Evolutionary conservation across 352 stramenopile species (phyloP).

Genomic region (Globisporangium okanoganense): DNA sequence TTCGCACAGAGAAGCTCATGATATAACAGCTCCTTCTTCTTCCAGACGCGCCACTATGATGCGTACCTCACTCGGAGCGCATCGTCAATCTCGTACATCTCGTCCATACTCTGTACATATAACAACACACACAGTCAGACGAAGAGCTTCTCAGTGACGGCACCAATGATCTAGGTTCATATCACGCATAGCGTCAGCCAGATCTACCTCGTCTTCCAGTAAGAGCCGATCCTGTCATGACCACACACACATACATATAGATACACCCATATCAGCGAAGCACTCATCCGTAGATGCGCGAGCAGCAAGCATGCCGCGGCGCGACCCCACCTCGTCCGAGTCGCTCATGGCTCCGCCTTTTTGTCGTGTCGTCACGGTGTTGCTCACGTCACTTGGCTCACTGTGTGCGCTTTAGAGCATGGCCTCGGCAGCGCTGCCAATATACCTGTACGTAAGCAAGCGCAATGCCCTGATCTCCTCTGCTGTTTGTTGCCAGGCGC

Average conservation of each 20-base stretch:
- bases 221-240: constrained; percentile 30
- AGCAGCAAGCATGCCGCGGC: neutral
- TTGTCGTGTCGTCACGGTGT: neutral
- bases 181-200: neutral
- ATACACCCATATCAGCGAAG: neutral
- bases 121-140: neutral
- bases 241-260: neutral
- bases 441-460: neutral
- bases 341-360: constrained; percentile 33
- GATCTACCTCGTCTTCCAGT: constrained; percentile 43
- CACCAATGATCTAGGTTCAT: neutral
- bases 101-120: constrained; percentile 62
- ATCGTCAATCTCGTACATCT: constrained; percentile 62
- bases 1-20: neutral
- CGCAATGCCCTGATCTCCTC: neutral
- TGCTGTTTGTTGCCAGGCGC: neutral
- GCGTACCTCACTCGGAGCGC: constrained; percentile 45
- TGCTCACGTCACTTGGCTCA: neutral
- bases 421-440: neutral
- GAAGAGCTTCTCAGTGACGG: neutral
- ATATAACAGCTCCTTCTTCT: neutral
- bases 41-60: too few species aligned
- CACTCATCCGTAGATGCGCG: neutral
- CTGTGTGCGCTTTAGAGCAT: neutral
- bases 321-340: constrained; percentile 47